phyloP scores from a whole-genome alignment of 1,139 yeast species.

The Diutina pseudorugosa region DNA sequence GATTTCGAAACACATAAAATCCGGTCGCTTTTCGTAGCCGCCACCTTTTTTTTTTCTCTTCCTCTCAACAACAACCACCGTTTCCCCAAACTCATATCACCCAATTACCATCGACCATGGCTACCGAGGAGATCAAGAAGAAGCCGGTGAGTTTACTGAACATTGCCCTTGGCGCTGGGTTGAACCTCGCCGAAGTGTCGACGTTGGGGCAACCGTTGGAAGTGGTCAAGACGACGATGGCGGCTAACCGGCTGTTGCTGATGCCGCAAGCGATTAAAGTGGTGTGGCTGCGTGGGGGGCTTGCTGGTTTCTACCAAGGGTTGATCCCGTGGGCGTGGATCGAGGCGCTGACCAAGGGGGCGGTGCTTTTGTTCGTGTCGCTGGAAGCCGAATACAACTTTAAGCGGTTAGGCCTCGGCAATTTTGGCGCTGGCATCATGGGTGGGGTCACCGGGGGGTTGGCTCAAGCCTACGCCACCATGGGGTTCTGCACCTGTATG shows the following conservation, averaged over 20 bases:
- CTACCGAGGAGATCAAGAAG: conserved; percentile 33
- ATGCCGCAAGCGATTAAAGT: conserved; percentile 56
- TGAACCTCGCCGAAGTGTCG: conserved; percentile 86
- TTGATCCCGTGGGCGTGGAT: conserved; percentile 99
- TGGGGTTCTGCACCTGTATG: conserved; percentile 98
- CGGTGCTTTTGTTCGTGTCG: conserved; percentile 86
- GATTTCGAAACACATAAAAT: no score
- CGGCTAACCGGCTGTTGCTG: conserved; percentile 74
- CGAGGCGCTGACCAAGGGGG: conserved; percentile 98
- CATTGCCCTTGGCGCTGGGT: conserved; percentile 85
- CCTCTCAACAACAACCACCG: no score
- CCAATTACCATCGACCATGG: not conserved
- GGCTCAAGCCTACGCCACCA: conserved; percentile 90
- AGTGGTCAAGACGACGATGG: conserved; percentile 95
- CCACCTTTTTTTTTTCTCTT: not conserved
- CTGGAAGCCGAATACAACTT: conserved; percentile 83
- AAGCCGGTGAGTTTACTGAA: conserved; percentile 85
- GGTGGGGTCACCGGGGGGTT: conserved; percentile 96
- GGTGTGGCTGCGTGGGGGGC: conserved; percentile 91
- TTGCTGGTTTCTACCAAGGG: conserved; percentile 89
- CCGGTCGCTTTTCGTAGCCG: no score
- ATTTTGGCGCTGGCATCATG: conserved; percentile 78
- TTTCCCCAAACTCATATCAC: not conserved
- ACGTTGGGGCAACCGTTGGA: conserved; percentile 95
- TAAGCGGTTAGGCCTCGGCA: conserved; percentile 49